Percentiles rank a stretch among this genome's conserved stretches.
These are phyloP conservation scores for Leishmania mexicana DNA, from an alignment of 208 protist species.

Conservation along the genomic window DNA sequence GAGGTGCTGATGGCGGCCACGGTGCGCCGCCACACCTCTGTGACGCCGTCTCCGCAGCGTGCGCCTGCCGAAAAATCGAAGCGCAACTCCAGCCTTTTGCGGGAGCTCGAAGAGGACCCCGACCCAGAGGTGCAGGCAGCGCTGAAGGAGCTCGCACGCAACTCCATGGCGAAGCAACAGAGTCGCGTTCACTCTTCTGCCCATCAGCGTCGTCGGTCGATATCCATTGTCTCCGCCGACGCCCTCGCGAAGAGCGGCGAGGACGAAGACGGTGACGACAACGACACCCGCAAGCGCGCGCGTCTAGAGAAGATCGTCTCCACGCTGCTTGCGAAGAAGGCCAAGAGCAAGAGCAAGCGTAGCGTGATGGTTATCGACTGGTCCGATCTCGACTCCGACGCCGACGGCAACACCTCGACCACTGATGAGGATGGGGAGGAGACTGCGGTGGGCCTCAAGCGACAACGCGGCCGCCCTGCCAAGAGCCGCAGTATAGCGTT, in stretches of 20 bases:
- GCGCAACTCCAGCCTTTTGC: constrained; percentile 32
- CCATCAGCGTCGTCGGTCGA: constrained; percentile 32
- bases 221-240: constrained; percentile 53
- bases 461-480: constrained; percentile 18
- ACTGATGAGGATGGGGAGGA: constrained; percentile 13
- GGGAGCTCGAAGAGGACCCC: constrained; percentile 55
- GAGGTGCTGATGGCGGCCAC: constrained; percentile 69
- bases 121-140: constrained; percentile 65
- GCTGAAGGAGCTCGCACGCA: constrained; percentile 41
- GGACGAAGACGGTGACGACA: constrained; percentile 25
- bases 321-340: constrained; percentile 48
- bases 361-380: constrained; percentile 90
- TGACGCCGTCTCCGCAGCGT: constrained; percentile 47
- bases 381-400: constrained; percentile 57
- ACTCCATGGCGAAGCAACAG: constrained; percentile 27
- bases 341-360: constrained; percentile 70
- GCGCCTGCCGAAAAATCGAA: constrained; percentile 13
- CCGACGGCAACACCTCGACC: constrained; percentile 10
- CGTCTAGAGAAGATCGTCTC: constrained; percentile 77
- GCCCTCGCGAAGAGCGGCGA: constrained; percentile 22
- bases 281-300: constrained; percentile 40
- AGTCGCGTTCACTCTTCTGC: constrained; percentile 7
- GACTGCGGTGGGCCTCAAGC: constrained; percentile 15
- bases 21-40: constrained; percentile 45
- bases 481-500: constrained; percentile 27